A percentile compares a stretch with the other conserved stretches of the same genome.
These are phyloP conservation scores for Hyphodiscus hymeniophilus DNA, from an alignment of 495 filamentous ascomycete species.

Conservation along the genomic window DNA sequence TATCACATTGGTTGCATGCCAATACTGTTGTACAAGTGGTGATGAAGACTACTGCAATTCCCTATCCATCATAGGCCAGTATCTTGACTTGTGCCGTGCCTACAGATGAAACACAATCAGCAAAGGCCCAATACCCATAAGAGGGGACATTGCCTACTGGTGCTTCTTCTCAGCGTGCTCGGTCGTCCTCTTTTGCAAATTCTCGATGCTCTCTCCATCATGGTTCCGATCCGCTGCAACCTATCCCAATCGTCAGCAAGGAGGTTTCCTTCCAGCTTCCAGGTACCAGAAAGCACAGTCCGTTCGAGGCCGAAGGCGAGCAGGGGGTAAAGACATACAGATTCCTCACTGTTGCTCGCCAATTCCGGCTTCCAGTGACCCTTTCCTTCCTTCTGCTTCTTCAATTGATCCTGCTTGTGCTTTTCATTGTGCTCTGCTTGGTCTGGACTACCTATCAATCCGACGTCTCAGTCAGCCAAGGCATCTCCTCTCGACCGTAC, in stretches of 20 bases:
- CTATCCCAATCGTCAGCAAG: slow-evolving; percentile 3
- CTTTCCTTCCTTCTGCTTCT: slow-evolving; percentile 64
- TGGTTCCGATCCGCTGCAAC: slow-evolving; percentile 15
- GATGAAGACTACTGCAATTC: too few relatives aligned
- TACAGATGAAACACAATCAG: neutral
- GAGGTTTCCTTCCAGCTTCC: neutral
- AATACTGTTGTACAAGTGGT: too few relatives aligned
- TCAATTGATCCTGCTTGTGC: slow-evolving; percentile 64
- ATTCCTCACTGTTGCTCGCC: slow-evolving; percentile 72
- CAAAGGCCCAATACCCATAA: neutral
- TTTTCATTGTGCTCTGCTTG: slow-evolving; percentile 38
- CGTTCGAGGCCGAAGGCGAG: neutral
- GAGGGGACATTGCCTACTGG: slow-evolving; percentile 13
- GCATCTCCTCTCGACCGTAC: too few relatives aligned
- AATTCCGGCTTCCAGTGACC: slow-evolving; percentile 75
- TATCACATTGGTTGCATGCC: too few relatives aligned
- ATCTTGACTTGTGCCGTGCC: slow-evolving; percentile 16
- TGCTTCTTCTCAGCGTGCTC: slow-evolving; percentile 34
- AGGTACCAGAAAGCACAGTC: neutral
- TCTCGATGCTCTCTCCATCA: slow-evolving; percentile 20
- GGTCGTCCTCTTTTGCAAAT: slow-evolving; percentile 45
- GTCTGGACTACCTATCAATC: slow-evolving; percentile 8
- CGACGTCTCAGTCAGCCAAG: slow-evolving; percentile 3
- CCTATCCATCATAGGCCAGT: neutral
- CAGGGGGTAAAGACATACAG: slow-evolving; percentile 38